Evolutionary conservation across 805 yeast genomes (phyloP).

Genomic region (Cephaloascus albidus): DNA sequence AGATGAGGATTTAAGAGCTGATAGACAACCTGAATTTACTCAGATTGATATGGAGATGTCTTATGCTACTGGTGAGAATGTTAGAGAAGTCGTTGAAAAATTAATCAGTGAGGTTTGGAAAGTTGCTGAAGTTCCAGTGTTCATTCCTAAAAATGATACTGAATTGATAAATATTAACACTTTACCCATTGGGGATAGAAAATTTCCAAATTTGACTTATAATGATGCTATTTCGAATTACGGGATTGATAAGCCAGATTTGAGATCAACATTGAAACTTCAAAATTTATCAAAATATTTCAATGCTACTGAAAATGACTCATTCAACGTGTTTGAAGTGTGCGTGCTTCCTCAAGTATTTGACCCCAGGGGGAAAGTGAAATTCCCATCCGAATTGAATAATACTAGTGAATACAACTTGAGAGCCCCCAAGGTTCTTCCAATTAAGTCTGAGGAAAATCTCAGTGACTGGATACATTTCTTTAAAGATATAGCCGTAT

Average conservation of each 20-base stretch:
- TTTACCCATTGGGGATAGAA: slow-evolving; percentile 8
- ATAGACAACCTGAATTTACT: slow-evolving; percentile 96
- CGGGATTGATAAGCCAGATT: slow-evolving; percentile 94
- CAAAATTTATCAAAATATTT: slow-evolving; percentile 34
- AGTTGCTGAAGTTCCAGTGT: slow-evolving; percentile 29
- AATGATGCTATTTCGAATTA: slow-evolving; percentile 58
- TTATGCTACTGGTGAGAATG: slow-evolving; percentile 62
- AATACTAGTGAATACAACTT: slow-evolving; percentile 36
- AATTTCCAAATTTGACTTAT: slow-evolving; percentile 46
- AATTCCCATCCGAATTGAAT: slow-evolving; percentile 26
- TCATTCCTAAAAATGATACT: slow-evolving; percentile 21
- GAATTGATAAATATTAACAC: slow-evolving; percentile 14
- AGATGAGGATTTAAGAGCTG: slow-evolving; percentile 91
- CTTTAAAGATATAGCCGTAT: slow-evolving; percentile 17
- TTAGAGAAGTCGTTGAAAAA: slow-evolving; percentile 53
- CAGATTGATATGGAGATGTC: slow-evolving; percentile 96
- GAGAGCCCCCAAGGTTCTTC: slow-evolving; percentile 50
- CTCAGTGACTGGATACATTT: slow-evolving; percentile 32
- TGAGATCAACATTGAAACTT: slow-evolving; percentile 53
- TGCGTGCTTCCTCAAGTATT: slow-evolving; percentile 50
- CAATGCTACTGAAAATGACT: slow-evolving; percentile 16
- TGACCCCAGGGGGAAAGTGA: slow-evolving; percentile 11
- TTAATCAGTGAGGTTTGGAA: slow-evolving; percentile 51
- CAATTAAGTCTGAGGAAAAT: slow-evolving; percentile 34
- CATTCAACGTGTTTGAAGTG: slow-evolving; percentile 68